Base-by-base conservation (phyloP, 768 basidiomycete genomes). In the Sporobolomyces roseus region DNA sequence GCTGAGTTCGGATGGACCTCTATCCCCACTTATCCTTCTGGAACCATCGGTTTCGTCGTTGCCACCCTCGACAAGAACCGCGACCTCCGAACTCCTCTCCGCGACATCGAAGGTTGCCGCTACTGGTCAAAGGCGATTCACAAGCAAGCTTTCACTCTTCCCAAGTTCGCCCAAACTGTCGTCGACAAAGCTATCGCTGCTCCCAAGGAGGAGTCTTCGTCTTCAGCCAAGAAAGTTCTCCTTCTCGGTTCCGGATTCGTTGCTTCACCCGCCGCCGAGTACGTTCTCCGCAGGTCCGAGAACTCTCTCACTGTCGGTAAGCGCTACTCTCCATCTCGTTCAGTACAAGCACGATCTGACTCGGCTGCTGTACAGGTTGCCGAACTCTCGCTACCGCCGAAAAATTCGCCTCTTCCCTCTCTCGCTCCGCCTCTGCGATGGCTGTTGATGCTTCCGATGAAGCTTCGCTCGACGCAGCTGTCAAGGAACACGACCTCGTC, bases 1-100 rank as follows among this genome's bases (percentile, higher is more conserved):
- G 83, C 87, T 46, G 88, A 91, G 77, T 99, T 96, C 78, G 96
- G 92, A 21, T 96, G 84, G 80, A 93, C 93, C 68, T 97, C 93
- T 27, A 93, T 98, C 73, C 94, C 94, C 1, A 96, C 93, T 21
- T 99, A 99, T 80, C 96, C 96, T 25, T 88, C 90, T n/a, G 96
- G 96, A 43, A 93, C 93, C 77, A 99, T 98, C 75, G 93, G 96
- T 29, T 93, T 93, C 81, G 83, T 93, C 73, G 82, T 97, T 52
- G 90, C 89, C 79, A 87, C 92, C 63, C 93, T 89, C 80, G 87
- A 87, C 33, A 76, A 73, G 23, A 72, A 67, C n/a, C 83, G 90
- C 60, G 85, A 89, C 77, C 80, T 99, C 71, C 84, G 82, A 60
- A 85, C 82, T 25, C 88, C 93, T 0, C 73, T 93, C 46, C 85